Conservation (phyloP, 2,329 filamentous ascomycete species). For the Colletotrichum lini region DNA sequence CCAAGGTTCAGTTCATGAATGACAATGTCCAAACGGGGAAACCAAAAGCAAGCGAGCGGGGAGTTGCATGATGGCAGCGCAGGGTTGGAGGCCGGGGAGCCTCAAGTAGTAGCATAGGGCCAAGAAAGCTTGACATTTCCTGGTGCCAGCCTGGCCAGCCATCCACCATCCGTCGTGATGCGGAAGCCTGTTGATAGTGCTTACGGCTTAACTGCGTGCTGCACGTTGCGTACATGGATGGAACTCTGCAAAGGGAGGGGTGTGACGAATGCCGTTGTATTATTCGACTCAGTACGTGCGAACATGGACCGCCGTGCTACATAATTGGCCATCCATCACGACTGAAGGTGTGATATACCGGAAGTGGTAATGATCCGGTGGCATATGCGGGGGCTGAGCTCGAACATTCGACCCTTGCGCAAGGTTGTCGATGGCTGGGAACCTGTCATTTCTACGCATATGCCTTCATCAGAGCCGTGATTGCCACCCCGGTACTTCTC, state of each 20-base stretch:
- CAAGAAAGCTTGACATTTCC: constrained; percentile 27
- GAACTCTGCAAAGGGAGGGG: background rate
- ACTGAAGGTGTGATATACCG: constrained; percentile 6
- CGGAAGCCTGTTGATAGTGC: background rate
- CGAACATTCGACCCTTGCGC: constrained; percentile 10
- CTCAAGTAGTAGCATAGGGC: constrained; percentile 26
- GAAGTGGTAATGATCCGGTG: constrained; percentile 21
- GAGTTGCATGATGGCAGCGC: constrained; percentile 19
- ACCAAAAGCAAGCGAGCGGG: constrained; percentile 9
- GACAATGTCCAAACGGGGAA: background rate
- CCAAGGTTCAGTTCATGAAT: constrained; percentile 1
- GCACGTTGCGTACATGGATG: constrained; percentile 16
- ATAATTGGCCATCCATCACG: constrained; percentile 9
- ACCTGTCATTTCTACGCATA: background rate
- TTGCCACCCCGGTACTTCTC: background rate
- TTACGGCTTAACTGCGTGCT: constrained; percentile 14
- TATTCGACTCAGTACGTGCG: constrained; percentile 15
- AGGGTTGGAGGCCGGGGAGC: constrained; percentile 7
- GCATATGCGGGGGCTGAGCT: constrained; percentile 8
- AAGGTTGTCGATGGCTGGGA: constrained; percentile 17
- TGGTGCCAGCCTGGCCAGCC: constrained; percentile 22
- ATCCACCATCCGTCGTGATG: constrained; percentile 1
- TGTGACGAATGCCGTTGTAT: constrained; percentile 20
- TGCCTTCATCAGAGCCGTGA: background rate
- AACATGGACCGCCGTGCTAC: constrained; percentile 23